Evolutionary conservation across 495 filamentous ascomycete genomes (phyloP).

Genomic region (Ramalina peruviana): DNA sequence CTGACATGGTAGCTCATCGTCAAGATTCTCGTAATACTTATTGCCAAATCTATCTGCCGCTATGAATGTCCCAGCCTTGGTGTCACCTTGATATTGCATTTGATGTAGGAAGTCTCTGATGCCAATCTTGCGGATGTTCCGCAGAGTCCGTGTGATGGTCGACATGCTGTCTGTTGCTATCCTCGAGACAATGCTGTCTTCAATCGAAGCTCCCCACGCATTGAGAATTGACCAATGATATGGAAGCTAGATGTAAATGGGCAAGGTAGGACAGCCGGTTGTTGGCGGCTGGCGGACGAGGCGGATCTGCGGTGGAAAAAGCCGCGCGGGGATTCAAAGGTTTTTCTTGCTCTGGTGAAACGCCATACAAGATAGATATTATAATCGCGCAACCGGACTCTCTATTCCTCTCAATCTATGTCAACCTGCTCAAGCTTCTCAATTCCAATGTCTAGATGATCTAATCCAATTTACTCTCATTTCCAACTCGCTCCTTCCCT

Average conservation of each 20-base stretch:
- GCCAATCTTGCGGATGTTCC: conserved; percentile 75
- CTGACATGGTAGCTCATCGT: conserved; percentile 85
- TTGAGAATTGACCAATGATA: background rate
- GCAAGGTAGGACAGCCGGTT: too few species aligned
- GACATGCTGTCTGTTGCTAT: conserved; percentile 52
- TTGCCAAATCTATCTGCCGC: conserved; percentile 85
- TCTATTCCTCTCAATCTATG: too few species aligned
- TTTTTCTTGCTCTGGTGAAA: too few species aligned
- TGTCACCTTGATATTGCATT: conserved; percentile 74
- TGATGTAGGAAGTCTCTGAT: conserved; percentile 84
- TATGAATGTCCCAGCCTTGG: conserved; percentile 82
- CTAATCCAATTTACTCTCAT: background rate
- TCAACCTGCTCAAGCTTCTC: background rate
- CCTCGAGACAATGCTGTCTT: background rate
- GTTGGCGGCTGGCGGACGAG: too few species aligned
- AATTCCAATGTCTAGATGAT: background rate
- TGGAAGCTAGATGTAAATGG: too few species aligned
- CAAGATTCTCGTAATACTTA: conserved; percentile 89
- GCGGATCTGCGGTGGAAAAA: too few species aligned
- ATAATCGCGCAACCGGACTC: too few species aligned
- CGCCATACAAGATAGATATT: too few species aligned
- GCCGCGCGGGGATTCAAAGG: too few species aligned
- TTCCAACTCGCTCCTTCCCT: background rate
- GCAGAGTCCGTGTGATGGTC: conserved; percentile 71
- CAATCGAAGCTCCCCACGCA: background rate